Base-by-base conservation (phyloP, 169 alveolate genomes). In the Plasmodium gonderi region DNA sequence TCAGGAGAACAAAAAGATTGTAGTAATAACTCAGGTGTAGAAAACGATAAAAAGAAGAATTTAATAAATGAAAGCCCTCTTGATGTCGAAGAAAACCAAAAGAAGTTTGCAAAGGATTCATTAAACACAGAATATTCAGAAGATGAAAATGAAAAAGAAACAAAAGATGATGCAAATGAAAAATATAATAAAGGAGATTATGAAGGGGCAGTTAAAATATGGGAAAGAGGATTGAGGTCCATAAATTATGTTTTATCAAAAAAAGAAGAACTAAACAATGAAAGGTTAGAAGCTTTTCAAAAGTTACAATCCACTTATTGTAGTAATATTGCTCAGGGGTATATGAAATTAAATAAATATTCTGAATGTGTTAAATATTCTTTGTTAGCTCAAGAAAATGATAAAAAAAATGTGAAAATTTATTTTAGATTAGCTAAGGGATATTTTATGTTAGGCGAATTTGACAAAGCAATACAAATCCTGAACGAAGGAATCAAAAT, bases 251-350 rank as follows among this genome's bases (percentile, higher is more conserved):
- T 85, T 45, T 67, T 85, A 54, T 85, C 92, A 42, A 85, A 85
- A 85, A 75, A 76, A 65, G 87, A 85, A 14, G 92, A 85, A 74
- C 67, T 85, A 74, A 85, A 31, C 45, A 54, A 40, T 49, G 92
- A 85, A 23, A 23, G 87, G 14, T 75, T 85, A 67, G 49, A 75
- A 23, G 60, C 47, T 14, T 85, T 85, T 44, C 60, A 75, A 29
- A 85, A 51, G 31, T 33, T 85, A 40, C 92, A 85, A 17, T 60
- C 92, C 17, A 85, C 89, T 26, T 85, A 85, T 40, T 49, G 92
- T 85, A 85, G 92, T 29, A 85, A 85, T 64, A 85, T 85, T 75
- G 92, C 92, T 51, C 92, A 85, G 68, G 92, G 92, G 29, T 76
- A 75, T 44, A 75, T 85, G 87, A 85, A 60, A 51, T 54, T 85